Base-by-base conservation (phyloP, 2,329 filamentous ascomycete genomes). In the Macroventuria anomochaeta region DNA sequence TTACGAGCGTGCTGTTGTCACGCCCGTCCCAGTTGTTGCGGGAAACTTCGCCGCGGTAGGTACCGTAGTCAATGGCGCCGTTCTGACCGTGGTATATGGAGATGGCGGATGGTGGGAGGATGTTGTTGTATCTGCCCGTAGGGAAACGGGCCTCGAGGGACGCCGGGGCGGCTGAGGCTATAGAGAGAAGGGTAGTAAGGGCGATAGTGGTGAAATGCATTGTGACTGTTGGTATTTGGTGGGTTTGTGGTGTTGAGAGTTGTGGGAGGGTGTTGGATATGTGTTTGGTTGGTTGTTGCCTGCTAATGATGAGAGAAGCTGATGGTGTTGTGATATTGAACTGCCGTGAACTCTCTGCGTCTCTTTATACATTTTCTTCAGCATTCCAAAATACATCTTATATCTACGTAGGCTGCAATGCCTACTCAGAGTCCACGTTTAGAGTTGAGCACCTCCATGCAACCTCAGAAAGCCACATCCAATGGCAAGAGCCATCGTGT, bases 1-100 rank as follows among this genome's bases (percentile, higher is more conserved):
- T 61, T 1, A 57, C 53, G 39, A 63, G 60, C 2, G 60, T 63
- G 40, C 41, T 55, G 23, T 31, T 49, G 28, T 60, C 57, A 15
- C 23, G 36, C 20, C 39, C 44, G 28, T 46, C 21, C 44, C 50
- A 46, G 37, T 42, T 43, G 31, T 57, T 60, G 37, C 44, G 42
- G 32, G 26, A 38, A 4, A 63, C 52, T n/a, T 53, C 38, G 36
- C 60, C 60, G 3, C 26, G 25, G 29, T 39, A 8, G 20, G 44
- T 31, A 13, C 49, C 31, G 43, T 55, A 55, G 43, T 32, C 34
- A 15, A 63, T 57, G 20, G 55, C 55, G 21, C 60, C 60, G 31
- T 46, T 55, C 17, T 13, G 28, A 40, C 43, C 26, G 13, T 37
- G 26, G 46, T 59, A 63, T 23, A 43, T 48, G 18, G 60, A 57